phyloP scores from a whole-genome alignment of 2,329 filamentous ascomycete species.

The Myriosclerotinia curreyana region DNA sequence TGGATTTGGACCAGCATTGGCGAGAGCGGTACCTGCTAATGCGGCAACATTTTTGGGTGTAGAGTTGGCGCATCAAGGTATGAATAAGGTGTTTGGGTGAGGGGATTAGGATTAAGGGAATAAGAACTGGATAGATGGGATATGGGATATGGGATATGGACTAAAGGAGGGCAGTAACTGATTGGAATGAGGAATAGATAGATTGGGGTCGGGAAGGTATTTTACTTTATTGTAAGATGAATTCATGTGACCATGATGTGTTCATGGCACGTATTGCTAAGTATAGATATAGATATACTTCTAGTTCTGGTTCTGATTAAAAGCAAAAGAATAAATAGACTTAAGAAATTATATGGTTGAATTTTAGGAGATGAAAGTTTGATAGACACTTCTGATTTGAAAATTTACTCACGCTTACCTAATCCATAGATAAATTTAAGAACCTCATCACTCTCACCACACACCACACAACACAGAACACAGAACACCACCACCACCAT shows the following conservation, averaged over 20 bases:
- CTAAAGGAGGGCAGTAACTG: background rate
- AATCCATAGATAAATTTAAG: background rate
- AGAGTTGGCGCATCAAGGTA: constrained; percentile 77
- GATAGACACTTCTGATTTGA: no score
- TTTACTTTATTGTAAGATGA: background rate
- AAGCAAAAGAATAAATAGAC: no score
- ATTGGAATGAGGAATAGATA: background rate
- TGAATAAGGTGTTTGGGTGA: constrained; percentile 69
- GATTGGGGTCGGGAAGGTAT: background rate
- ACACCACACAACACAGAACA: no score
- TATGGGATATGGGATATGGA: background rate
- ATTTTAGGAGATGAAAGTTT: background rate
- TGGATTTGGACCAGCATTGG: constrained; percentile 87
- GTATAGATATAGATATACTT: background rate
- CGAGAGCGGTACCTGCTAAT: constrained; percentile 91
- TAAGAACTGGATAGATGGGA: background rate
- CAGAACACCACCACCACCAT: background rate
- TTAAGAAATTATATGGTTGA: no score
- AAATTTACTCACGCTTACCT: constrained; percentile 3
- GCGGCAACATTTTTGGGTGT: constrained; percentile 91
- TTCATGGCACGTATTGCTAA: background rate
- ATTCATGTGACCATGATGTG: background rate
- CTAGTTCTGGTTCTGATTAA: background rate
- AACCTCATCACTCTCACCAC: no score
- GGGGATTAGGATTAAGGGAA: background rate